Evolutionary conservation across 2,329 filamentous ascomycete genomes (phyloP), one percentile per base, ranked within the genome.

Genomic region (Sporothrix luriei): DNA sequence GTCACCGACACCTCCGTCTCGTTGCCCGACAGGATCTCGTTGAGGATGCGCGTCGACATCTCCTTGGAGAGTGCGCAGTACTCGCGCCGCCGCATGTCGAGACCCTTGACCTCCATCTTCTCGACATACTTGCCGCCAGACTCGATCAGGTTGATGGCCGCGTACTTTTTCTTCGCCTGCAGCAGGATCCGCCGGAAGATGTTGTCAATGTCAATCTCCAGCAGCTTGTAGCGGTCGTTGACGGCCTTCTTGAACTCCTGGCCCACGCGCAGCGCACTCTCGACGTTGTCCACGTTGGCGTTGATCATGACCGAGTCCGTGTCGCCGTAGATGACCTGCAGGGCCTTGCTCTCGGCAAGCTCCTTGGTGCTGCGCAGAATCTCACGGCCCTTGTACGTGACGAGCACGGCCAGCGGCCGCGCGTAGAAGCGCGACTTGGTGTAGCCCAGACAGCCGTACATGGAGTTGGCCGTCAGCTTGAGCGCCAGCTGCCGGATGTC

Each of bases 231-330:
- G 72, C 91, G 89, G 75, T 97, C 92, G 77, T 99, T 99, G 80
- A 99, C 95, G 29, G 92, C 88, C 75, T 89, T 90, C 82, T 97
- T 98, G 85, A 99, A 98, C 73, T 98, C 93, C 57, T 93, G 90
- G 70, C 95, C 96, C 66, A 99, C 91, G 77, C 91, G 94, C 75
- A 97, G 83, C 1, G 95, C 95, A 76, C 97, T 93, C 43, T 91
- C 88, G 40, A 98, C 91, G 74, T 91, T 97, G 80, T 97, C 92
- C 69, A 95, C 93, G 77, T 98, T 98, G 73, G 95, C 97, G 77
- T 99, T 99, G 83, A 99, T 98, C 95, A 99, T 99, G 81, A 99
- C 95, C 10, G 95, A 99, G 80, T 99, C 95, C 14, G 95, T 99
- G 80, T 99, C 95, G 82, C 95, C 95, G 76, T 99, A 99, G 73